Conservation (phyloP, 1,139 yeast species). For the Suhomyces coccinellae region DNA sequence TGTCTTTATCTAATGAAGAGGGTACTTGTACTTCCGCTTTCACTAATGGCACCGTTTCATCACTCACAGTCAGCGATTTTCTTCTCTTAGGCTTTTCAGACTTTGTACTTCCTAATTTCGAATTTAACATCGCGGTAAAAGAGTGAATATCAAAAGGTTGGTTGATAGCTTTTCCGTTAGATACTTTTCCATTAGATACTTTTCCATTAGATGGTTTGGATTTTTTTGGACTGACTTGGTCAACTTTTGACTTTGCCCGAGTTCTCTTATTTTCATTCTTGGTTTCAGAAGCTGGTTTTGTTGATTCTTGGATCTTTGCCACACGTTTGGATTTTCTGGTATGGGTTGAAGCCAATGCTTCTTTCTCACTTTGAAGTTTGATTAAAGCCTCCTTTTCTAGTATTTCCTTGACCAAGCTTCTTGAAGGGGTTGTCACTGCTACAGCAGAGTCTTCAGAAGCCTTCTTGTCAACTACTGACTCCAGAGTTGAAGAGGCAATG, state of each 20-base stretch:
- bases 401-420: conserved; percentile 6
- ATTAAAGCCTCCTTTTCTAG: conserved; percentile 6
- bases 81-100: conserved; percentile 1
- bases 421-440: conserved; percentile 2
- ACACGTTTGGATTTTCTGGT: neutral
- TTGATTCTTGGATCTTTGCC: neutral
- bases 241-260: conserved; percentile 9
- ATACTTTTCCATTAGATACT: neutral
- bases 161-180: neutral
- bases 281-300: conserved; percentile 1
- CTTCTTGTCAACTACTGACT: neutral
- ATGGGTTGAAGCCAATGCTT: conserved; percentile 1
- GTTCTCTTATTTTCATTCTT: conserved; percentile 4
- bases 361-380: neutral
- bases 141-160: conserved; percentile 29
- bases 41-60: neutral
- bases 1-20: conserved; percentile 7
- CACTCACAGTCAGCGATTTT: neutral
- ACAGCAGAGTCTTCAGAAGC: neutral
- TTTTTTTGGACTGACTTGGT: conserved; percentile 4
- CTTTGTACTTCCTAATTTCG: conserved; percentile 19
- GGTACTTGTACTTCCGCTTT: conserved; percentile 10
- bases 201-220: too few relatives aligned
- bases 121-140: conserved; percentile 29
- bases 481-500: neutral